Percentiles rank a stretch among this genome's conserved stretches.
These are phyloP conservation scores for Boletus rubropictus DNA, from an alignment of 768 basidiomycete genomes.

Conservation along the genomic window DNA sequence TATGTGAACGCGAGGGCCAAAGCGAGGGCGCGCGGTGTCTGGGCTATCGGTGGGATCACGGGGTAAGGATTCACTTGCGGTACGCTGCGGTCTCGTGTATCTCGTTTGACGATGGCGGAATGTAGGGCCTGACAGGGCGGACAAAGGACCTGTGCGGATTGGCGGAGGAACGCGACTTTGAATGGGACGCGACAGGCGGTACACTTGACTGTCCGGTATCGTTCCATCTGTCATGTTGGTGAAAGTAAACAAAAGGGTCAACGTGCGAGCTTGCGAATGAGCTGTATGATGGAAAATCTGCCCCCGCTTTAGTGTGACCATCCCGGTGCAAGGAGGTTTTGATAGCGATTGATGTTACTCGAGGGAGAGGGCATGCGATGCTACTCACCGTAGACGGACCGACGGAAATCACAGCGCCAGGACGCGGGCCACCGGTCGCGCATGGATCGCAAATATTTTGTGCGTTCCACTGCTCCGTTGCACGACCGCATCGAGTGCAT, in stretches of 20 bases:
- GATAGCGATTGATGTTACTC: background rate
- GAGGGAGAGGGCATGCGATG: background rate
- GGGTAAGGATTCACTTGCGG: constrained; percentile 4
- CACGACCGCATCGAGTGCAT: background rate
- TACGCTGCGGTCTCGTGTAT: background rate
- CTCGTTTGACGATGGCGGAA: background rate
- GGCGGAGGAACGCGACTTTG: background rate
- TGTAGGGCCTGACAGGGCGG: constrained; percentile 7
- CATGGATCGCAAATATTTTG: background rate
- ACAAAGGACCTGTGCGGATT: constrained; percentile 4
- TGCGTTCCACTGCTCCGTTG: background rate
- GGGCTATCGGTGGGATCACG: background rate
- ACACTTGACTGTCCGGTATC: background rate
- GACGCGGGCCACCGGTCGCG: background rate
- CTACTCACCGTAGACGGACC: background rate
- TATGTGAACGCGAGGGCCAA: background rate
- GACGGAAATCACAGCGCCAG: background rate
- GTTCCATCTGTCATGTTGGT: background rate
- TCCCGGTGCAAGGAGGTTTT: background rate
- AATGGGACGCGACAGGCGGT: constrained; percentile 7
- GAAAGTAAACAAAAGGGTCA: background rate
- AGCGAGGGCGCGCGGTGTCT: background rate
- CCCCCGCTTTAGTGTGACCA: background rate
- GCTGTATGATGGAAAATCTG: background rate
- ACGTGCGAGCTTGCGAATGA: background rate